Conservation (phyloP, 306 rosid genomes). For the Quercus alba region DNA sequence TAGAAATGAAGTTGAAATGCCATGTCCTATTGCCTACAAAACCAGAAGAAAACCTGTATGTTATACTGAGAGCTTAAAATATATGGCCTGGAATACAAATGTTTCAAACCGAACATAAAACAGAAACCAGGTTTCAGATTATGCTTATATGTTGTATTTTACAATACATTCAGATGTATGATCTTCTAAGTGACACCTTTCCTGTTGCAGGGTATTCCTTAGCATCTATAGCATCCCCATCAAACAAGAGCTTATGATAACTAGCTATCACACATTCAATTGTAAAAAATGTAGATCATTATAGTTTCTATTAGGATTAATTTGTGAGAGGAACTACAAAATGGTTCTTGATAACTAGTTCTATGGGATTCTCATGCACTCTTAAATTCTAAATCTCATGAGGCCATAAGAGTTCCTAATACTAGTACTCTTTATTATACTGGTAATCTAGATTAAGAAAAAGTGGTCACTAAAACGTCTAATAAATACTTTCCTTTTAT, state of each 20-base stretch:
- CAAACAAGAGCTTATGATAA: background rate
- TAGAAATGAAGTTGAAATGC: slow-evolving; percentile 22
- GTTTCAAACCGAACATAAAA: background rate
- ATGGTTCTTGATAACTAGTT: too few species aligned
- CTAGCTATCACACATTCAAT: background rate
- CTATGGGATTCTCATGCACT: too few species aligned
- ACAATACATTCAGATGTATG: background rate
- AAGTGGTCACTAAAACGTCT: background rate
- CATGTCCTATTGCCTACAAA: slow-evolving; percentile 42
- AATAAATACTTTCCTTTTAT: too few species aligned
- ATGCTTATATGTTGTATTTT: background rate
- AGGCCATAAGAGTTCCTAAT: too few species aligned
- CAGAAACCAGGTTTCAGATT: background rate
- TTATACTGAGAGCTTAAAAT: background rate
- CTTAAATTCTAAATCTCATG: too few species aligned
- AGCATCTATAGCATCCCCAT: background rate
- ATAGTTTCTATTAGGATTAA: background rate
- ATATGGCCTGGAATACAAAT: background rate
- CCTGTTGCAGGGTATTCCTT: background rate
- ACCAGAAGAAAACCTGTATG: background rate
- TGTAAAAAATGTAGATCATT: background rate
- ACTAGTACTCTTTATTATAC: too few species aligned
- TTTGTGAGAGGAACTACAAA: too few species aligned
- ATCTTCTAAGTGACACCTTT: background rate
- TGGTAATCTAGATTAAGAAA: too few species aligned